Conservation (phyloP, 78 protist genomes). For the Cavenderia fasciculata region DNA sequence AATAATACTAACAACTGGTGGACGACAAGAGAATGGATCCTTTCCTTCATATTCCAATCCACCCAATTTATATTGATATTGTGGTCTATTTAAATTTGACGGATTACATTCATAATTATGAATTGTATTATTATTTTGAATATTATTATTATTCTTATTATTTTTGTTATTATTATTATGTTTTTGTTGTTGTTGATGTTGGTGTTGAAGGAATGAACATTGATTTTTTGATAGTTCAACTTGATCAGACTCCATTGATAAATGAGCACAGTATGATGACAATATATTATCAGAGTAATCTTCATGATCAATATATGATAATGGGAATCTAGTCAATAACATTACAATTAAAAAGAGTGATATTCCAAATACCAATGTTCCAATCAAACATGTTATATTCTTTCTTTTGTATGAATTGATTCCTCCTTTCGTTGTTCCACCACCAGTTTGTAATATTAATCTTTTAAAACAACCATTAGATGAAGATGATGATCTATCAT, state of each 20-base stretch:
- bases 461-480: not conserved
- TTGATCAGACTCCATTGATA: not conserved
- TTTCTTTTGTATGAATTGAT: not conserved
- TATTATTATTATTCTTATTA: no score
- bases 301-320: not conserved
- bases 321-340: not conserved
- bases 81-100: not conserved
- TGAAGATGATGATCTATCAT: not conserved
- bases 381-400: not conserved
- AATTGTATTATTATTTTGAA: no score
- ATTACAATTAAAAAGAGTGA: not conserved
- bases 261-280: constrained; percentile 2
- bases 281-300: not conserved
- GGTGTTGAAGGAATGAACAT: no score
- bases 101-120: constrained; percentile 52
- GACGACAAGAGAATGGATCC: constrained; percentile 8
- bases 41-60: not conserved
- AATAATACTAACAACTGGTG: constrained; percentile 22
- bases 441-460: not conserved
- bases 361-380: not conserved
- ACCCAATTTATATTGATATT: not conserved
- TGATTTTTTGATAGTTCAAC: not conserved
- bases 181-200: no score
- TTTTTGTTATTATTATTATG: no score
- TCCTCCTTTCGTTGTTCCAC: no score